Conservation (phyloP, 345 rosid genomes). For the Noccaea caerulescens region DNA sequence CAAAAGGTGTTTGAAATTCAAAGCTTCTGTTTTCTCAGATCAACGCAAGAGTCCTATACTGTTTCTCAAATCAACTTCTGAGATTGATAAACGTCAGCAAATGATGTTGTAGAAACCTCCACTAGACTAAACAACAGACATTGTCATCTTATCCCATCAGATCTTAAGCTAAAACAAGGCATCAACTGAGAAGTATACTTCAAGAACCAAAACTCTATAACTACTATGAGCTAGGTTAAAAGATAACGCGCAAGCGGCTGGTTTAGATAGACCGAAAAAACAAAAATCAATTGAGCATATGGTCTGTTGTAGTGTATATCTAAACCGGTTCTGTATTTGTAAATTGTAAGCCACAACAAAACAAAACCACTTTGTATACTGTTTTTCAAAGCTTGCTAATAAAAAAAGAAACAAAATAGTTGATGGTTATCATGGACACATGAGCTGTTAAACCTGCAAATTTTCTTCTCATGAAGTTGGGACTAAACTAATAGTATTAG, state of each 20-base stretch:
- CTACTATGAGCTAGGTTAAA: slow-evolving; percentile 53
- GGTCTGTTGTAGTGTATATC: neutral
- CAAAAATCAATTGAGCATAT: neutral
- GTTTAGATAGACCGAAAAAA: neutral
- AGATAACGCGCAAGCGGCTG: slow-evolving; percentile 35
- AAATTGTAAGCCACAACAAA: neutral
- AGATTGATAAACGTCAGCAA: neutral
- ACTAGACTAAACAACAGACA: neutral
- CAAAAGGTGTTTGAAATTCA: neutral
- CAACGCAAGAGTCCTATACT: slow-evolving; percentile 2
- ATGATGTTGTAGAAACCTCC: neutral
- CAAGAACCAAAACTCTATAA: slow-evolving; percentile 16
- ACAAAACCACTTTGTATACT: too few species aligned
- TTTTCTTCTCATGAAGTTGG: slow-evolving; percentile 36
- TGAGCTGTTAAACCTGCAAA: slow-evolving; percentile 40
- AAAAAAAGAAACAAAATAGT: neutral
- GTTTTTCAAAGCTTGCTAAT: neutral
- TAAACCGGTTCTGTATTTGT: slow-evolving; percentile 3
- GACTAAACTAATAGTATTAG: slow-evolving; percentile 9
- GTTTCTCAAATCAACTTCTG: neutral
- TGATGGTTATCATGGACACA: slow-evolving; percentile 12
- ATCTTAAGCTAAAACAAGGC: neutral
- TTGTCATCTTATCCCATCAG: neutral
- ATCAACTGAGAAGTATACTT: neutral
- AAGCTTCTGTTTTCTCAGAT: neutral